Evolutionary conservation across 805 yeast genomes (phyloP), one percentile per base, ranked within the genome.

Genomic region (Komagataella populi): DNA sequence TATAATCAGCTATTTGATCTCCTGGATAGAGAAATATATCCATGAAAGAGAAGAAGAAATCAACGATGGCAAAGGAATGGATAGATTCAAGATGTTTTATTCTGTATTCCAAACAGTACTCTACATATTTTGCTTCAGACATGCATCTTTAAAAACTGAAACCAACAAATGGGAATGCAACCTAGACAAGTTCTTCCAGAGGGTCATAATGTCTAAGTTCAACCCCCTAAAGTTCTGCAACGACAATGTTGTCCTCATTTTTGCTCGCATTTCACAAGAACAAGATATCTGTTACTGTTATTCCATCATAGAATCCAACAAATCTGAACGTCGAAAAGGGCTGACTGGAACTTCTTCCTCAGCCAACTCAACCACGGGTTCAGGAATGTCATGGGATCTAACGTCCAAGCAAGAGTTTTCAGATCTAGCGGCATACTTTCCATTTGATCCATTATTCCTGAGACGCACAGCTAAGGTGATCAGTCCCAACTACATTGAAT

Each of bases 211-310:
- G 44, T 83, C 96, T 8, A 85, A 85, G 61, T 91, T 93, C 72
- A 93, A 91, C 63, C 98, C 98, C 3, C 74, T 91, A 59, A 87
- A 88, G 63, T 91, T 81, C 70, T 88, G 96, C 67, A 91, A 90
- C 62, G 95, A 87, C 60, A 87, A 95, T 14, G 97, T 91, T 48
- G 96, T 90, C 54, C 74, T 83, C 53, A 91, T 90, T 73, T 91
- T 91, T 71, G 97, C 98, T 10, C 83, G 88, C 56, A 80, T 93
- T 46, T 87, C 98, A 3, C 95, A 91, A 59, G 82, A 83, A 59
- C 87, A 87, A 57, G 88, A 87, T 61, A 85, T 87, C 17, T 95
- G 95, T 50, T 91, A 90, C 67, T 91, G 98, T 65, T 91, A 86
- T 66, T 84, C 95, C 36, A 86, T 93, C 47, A 87, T 93, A 55